Evolutionary conservation across 345 rosid genomes (phyloP).

Genomic region (Acer negundo): DNA sequence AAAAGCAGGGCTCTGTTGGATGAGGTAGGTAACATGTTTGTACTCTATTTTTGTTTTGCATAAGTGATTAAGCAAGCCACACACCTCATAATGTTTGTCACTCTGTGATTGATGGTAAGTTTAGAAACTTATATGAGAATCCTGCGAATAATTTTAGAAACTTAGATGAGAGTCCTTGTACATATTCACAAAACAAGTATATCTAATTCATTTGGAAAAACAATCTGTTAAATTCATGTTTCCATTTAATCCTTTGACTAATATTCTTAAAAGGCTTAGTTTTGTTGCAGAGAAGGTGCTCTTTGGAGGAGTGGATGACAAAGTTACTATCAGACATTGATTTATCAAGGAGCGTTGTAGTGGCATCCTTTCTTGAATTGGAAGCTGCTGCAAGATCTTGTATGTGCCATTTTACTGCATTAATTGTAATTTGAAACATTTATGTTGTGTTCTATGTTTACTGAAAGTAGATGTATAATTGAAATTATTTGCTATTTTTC

Average conservation of each 20-base stretch:
- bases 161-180: background rate
- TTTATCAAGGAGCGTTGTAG: constrained; percentile 80
- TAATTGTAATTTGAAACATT: constrained; percentile 22
- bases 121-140: background rate
- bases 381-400: constrained; percentile 98
- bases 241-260: constrained; percentile 4
- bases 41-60: background rate
- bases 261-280: constrained; percentile 47
- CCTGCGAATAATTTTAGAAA: background rate
- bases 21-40: constrained; percentile 63
- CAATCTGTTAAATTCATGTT: background rate
- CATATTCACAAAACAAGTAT: background rate
- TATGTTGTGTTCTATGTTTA: background rate
- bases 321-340: constrained; percentile 94
- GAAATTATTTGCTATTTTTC: background rate
- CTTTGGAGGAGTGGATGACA: constrained; percentile 96
- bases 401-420: constrained; percentile 51
- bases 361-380: constrained; percentile 95
- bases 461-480: constrained; percentile 8
- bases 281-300: constrained; percentile 89
- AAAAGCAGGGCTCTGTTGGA: constrained; percentile 90
- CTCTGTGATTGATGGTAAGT: background rate
- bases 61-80: background rate
- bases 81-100: background rate
- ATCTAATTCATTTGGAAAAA: background rate